Conservation (phyloP, 768 basidiomycete genomes). For the Trametes maxima region DNA sequence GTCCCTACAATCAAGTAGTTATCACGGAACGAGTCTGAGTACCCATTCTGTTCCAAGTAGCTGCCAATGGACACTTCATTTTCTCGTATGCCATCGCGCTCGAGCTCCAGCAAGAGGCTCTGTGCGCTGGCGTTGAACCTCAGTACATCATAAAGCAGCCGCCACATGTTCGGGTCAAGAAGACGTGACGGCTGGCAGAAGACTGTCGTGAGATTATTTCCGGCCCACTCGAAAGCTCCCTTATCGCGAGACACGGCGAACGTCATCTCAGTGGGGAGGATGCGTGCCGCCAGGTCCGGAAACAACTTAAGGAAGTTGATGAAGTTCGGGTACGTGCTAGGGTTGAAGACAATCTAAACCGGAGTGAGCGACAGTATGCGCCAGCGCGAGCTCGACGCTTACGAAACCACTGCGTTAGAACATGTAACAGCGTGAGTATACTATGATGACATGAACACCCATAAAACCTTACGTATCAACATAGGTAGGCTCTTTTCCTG, state of each 20-base stretch:
- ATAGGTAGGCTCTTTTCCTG: constrained; percentile 43
- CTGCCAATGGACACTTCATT: constrained; percentile 51
- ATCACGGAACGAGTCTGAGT: constrained; percentile 68
- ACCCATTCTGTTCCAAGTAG: constrained; percentile 61
- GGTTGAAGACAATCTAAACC: constrained; percentile 72
- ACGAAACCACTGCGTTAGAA: constrained; percentile 55
- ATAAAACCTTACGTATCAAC: constrained; percentile 68
- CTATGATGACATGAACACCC: neutral
- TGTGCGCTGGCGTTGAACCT: constrained; percentile 74
- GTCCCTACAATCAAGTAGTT: constrained; percentile 70
- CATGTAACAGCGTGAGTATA: neutral
- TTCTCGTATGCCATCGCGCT: constrained; percentile 27
- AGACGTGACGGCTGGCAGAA: constrained; percentile 70
- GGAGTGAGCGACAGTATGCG: neutral
- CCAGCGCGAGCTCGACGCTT: constrained; percentile 26
- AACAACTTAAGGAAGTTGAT: constrained; percentile 62
- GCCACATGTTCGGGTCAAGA: constrained; percentile 67
- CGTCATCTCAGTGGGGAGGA: constrained; percentile 71
- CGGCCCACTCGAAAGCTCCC: constrained; percentile 79
- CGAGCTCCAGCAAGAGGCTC: constrained; percentile 40
- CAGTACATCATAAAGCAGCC: constrained; percentile 69
- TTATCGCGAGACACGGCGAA: constrained; percentile 74
- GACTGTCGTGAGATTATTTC: constrained; percentile 58
- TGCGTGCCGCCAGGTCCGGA: constrained; percentile 42
- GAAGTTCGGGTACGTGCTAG: constrained; percentile 78